Conservation (phyloP, 192 early-diverging fungal species). For the Backusella psychrophila region DNA sequence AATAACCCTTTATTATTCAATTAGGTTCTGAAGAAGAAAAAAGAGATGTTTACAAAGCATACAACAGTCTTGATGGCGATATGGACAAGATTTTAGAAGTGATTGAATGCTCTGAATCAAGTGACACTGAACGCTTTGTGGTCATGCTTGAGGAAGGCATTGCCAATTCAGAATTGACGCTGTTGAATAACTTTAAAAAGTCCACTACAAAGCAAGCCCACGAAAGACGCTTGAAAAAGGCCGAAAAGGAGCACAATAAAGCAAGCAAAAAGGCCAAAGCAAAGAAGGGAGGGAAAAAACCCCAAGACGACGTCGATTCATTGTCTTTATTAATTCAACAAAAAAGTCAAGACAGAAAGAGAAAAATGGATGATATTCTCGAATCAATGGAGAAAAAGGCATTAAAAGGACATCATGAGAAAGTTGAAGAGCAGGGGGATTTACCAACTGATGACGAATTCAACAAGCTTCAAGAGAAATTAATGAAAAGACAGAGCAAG, state of each 20-base stretch:
- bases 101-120: slow-evolving; percentile 58
- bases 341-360: slow-evolving; percentile 45
- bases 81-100: slow-evolving; percentile 64
- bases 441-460: slow-evolving; percentile 68
- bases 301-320: slow-evolving; percentile 34
- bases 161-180: slow-evolving; percentile 46
- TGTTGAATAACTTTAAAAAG: slow-evolving; percentile 51
- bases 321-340: slow-evolving; percentile 59
- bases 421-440: slow-evolving; percentile 46
- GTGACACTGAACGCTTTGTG: slow-evolving; percentile 64
- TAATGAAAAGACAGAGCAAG: slow-evolving; percentile 47
- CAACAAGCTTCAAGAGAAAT: slow-evolving; percentile 52
- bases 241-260: slow-evolving; percentile 62
- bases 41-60: slow-evolving; percentile 65
- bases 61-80: slow-evolving; percentile 64
- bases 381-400: slow-evolving; percentile 53
- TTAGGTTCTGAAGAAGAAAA: slow-evolving; percentile 74
- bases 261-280: slow-evolving; percentile 56
- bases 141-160: slow-evolving; percentile 68
- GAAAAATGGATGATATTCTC: slow-evolving; percentile 54
- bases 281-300: slow-evolving; percentile 46
- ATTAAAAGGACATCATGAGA: slow-evolving; percentile 52
- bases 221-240: slow-evolving; percentile 53
- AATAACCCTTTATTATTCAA: background rate
- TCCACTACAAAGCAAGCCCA: slow-evolving; percentile 48